Conservation (phyloP, 2,329 filamentous ascomycete genomes). For the Xylariaceae sp. region DNA sequence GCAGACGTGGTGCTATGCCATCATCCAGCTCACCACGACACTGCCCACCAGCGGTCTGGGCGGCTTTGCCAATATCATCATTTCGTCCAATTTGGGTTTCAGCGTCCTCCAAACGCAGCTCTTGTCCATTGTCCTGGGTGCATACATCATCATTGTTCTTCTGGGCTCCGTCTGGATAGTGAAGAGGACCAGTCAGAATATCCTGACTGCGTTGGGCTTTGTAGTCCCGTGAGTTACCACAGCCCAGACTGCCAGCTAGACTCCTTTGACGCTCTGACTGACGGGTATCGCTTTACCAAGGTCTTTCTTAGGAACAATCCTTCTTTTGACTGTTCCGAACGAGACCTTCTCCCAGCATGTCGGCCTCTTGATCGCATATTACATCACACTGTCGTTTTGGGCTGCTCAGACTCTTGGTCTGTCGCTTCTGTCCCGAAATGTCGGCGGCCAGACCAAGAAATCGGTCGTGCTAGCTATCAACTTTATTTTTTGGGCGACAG, state of each 20-base stretch:
- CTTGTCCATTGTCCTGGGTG: conserved; percentile 68
- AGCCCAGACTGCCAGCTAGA: too few relatives aligned
- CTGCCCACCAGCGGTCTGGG: conserved; percentile 68
- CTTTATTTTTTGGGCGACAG: conserved; percentile 64
- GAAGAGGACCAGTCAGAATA: conserved; percentile 63
- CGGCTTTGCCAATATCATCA: conserved; percentile 69
- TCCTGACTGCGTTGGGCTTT: conserved; percentile 60
- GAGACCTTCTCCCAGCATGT: conserved; percentile 52
- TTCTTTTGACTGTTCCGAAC: conserved; percentile 64
- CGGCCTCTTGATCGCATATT: conserved; percentile 67
- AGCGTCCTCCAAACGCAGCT: conserved; percentile 62
- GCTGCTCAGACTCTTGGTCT: conserved; percentile 63
- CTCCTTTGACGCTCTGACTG: too few relatives aligned
- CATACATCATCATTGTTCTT: conserved; percentile 67
- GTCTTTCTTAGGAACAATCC: conserved; percentile 65
- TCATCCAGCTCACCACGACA: conserved; percentile 65
- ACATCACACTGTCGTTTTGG: conserved; percentile 74
- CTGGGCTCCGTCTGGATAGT: conserved; percentile 62
- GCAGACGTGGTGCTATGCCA: conserved; percentile 59
- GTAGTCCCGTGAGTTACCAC: conserved; percentile 62
- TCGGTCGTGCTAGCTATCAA: conserved; percentile 61
- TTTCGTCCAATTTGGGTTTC: conserved; percentile 60
- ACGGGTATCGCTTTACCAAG: too few relatives aligned
- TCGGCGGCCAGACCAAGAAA: conserved; percentile 71
- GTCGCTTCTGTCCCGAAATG: conserved; percentile 62